Evolutionary conservation across 345 rosid genomes (phyloP).

Genomic region (Ceriops zippeliana): DNA sequence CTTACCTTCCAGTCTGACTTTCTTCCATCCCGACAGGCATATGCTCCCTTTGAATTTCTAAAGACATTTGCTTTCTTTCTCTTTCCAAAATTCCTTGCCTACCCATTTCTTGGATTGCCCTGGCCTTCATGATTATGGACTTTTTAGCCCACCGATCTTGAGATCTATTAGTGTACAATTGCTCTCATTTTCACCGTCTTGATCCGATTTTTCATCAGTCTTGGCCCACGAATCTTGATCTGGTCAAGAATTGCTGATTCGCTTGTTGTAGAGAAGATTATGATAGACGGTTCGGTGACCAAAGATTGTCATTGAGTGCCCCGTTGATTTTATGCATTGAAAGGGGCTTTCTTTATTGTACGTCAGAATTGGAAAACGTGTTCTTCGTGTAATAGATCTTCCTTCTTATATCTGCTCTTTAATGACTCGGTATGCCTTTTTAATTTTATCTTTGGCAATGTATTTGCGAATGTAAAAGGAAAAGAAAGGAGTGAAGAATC

Average conservation of each 20-base stretch:
- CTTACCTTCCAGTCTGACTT: neutral
- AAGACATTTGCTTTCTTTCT: neutral
- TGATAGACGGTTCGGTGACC: conserved; percentile 7
- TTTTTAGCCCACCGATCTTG: neutral
- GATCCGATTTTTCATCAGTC: neutral
- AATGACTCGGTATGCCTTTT: conserved; percentile 5
- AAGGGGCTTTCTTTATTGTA: neutral
- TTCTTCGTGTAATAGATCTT: neutral
- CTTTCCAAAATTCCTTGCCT: neutral
- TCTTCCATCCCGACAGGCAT: neutral
- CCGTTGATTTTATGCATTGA: conserved; percentile 6
- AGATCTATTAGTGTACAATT: neutral
- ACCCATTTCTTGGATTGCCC: neutral
- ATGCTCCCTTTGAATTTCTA: neutral
- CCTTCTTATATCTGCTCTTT: conserved; percentile 16
- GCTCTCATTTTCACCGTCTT: neutral
- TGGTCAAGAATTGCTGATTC: neutral
- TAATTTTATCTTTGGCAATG: neutral
- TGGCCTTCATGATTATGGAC: neutral
- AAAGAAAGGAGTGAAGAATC: conserved; percentile 14
- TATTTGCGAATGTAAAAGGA: conserved; percentile 2
- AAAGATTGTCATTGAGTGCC: neutral
- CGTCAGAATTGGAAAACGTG: neutral
- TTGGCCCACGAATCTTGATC: conserved; percentile 15
- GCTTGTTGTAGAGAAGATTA: neutral